These are phyloP conservation scores for Alternaria hordeiaustralica DNA, from an alignment of 2,329 filamentous ascomycete genomes.

Conservation along the genomic window DNA sequence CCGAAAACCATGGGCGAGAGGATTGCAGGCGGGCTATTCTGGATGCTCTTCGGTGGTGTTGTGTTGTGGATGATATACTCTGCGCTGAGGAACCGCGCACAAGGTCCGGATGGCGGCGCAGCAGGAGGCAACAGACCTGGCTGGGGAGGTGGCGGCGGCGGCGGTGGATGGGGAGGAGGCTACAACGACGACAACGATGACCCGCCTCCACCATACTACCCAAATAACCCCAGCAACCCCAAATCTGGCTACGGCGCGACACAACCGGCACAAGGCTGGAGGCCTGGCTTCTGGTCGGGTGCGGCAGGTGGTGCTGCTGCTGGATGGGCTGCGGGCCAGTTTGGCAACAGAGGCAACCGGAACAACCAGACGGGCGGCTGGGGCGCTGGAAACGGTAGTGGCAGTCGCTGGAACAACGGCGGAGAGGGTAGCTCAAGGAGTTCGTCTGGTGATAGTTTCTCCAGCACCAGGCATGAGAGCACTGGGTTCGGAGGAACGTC, in stretches of 20 bases:
- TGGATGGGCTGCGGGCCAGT: constrained; percentile 66
- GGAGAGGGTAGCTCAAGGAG: constrained; percentile 47
- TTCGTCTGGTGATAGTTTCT: constrained; percentile 46
- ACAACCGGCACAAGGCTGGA: constrained; percentile 62
- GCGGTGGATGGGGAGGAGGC: constrained; percentile 49
- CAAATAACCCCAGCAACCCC: constrained; percentile 29
- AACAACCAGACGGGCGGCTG: constrained; percentile 49
- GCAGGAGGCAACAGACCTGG: constrained; percentile 39
- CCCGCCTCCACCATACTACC: constrained; percentile 58
- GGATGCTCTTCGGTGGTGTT: constrained; percentile 66
- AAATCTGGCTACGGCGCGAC: constrained; percentile 29
- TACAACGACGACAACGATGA: constrained; percentile 50
- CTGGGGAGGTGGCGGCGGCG: constrained; percentile 51
- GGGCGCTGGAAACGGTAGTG: constrained; percentile 40
- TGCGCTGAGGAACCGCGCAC: constrained; percentile 51
- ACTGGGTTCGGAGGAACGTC: constrained; percentile 76
- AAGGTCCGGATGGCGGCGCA: constrained; percentile 29
- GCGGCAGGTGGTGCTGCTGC: constrained; percentile 72
- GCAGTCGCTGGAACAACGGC: constrained; percentile 45
- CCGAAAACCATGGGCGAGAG: constrained; percentile 38
- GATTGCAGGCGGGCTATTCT: constrained; percentile 60
- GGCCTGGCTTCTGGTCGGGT: constrained; percentile 77
- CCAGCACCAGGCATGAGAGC: constrained; percentile 66
- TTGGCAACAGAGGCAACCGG: constrained; percentile 36
- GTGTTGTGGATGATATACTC: constrained; percentile 68